These are phyloP conservation scores for Tilletiaria anomala DNA, from an alignment of 1,284 basidiomycete genomes.

Conservation along the genomic window DNA sequence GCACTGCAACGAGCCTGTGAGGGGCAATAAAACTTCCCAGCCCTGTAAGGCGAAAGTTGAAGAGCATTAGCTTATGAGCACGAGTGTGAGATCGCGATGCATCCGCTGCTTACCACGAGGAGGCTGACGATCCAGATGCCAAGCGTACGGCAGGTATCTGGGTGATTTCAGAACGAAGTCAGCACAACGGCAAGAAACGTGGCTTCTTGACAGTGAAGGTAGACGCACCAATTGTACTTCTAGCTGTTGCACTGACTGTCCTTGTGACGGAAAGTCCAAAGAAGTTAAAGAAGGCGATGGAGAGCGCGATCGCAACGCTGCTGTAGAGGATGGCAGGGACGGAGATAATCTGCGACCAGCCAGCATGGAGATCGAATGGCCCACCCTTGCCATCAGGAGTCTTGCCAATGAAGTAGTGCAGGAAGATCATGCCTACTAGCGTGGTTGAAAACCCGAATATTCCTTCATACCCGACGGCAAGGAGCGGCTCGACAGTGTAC, in stretches of 20 bases:
- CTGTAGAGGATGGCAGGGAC: conserved; percentile 64
- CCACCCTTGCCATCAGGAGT: conserved; percentile 49
- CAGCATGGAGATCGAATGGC: conserved; percentile 81
- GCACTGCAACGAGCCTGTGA: conserved; percentile 71
- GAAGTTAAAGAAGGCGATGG: conserved; percentile 87
- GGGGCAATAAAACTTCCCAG: conserved; percentile 77
- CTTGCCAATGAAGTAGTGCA: conserved; percentile 47
- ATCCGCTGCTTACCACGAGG: conserved; percentile 4
- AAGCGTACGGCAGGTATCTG: neutral
- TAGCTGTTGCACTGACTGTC: conserved; percentile 38
- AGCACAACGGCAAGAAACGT: no score
- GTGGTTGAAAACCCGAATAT: conserved; percentile 74
- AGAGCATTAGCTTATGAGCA: neutral
- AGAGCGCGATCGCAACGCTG: conserved; percentile 48
- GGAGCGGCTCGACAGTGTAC: conserved; percentile 74
- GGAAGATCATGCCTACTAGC: conserved; percentile 57
- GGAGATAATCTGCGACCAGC: conserved; percentile 73
- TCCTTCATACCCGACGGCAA: conserved; percentile 88
- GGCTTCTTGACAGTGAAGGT: neutral
- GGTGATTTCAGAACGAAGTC: neutral
- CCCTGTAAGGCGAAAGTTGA: conserved; percentile 45
- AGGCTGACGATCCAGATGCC: conserved; percentile 20
- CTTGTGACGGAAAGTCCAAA: conserved; percentile 82
- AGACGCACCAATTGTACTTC: conserved; percentile 51
- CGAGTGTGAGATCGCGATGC: neutral